Evolutionary conservation across 2,329 filamentous ascomycete genomes (phyloP).

Genomic region (Phyllosticta paracitricarpa): DNA sequence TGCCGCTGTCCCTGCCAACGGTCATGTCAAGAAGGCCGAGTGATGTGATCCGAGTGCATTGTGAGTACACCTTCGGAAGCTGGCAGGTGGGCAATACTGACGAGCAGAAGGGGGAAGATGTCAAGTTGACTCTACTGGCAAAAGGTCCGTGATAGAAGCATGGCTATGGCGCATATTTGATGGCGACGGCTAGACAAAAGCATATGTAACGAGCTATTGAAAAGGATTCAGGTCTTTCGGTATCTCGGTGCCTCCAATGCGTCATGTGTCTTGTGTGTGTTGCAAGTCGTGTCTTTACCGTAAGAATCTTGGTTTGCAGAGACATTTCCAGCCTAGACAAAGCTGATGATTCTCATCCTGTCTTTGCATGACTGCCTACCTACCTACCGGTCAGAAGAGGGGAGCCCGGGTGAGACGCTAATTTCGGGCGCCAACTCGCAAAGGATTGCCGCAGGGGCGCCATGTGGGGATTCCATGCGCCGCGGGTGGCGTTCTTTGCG

Average conservation of each 20-base stretch:
- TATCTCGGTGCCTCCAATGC: not conserved
- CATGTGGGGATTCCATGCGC: not conserved
- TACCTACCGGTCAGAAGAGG: not conserved
- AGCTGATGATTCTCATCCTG: not conserved
- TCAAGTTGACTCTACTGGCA: not conserved
- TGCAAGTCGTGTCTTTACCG: not conserved
- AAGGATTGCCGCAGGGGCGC: not conserved
- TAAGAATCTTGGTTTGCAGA: too few relatives aligned
- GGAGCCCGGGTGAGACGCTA: not conserved
- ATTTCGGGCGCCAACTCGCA: not conserved
- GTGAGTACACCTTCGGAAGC: not conserved
- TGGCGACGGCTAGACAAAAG: not conserved
- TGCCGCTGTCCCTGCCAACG: not conserved
- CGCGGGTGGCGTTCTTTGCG: not conserved
- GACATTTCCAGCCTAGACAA: too few relatives aligned
- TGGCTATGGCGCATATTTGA: constrained; percentile 4
- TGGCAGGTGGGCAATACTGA: not conserved
- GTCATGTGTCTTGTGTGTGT: not conserved
- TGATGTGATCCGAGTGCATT: not conserved
- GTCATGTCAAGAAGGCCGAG: not conserved
- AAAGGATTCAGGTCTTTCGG: not conserved
- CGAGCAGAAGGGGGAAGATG: not conserved
- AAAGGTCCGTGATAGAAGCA: not conserved
- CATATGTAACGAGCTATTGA: not conserved
- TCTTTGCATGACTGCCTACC: not conserved